Conservation (phyloP, 2,329 filamentous ascomycete species). For the Colletotrichum gigasporum region DNA sequence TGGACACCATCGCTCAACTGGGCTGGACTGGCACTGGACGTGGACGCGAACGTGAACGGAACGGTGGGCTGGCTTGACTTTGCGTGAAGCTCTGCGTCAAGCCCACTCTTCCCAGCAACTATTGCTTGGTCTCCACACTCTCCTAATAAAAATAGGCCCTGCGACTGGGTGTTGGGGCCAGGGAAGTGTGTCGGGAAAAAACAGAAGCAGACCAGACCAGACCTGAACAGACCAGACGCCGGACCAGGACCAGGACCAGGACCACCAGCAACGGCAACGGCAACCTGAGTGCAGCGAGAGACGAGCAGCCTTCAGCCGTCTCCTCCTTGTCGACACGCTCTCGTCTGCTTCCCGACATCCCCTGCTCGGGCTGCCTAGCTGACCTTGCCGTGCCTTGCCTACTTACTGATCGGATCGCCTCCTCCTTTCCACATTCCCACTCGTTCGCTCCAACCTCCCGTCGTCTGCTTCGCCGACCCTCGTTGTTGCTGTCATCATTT, state of each 20-base stretch:
- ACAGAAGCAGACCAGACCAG: not conserved
- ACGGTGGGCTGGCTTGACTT: constrained; percentile 12
- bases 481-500: constrained; percentile 30
- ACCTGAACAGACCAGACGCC: not conserved
- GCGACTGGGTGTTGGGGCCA: constrained; percentile 13
- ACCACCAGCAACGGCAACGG: not conserved
- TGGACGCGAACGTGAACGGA: not conserved
- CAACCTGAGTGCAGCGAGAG: not conserved
- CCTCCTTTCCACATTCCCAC: constrained; percentile 33
- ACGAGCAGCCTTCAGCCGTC: not conserved
- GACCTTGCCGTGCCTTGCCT: constrained; percentile 1
- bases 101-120: constrained; percentile 17
- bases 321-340: not conserved
- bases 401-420: constrained; percentile 28
- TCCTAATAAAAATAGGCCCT: constrained; percentile 20
- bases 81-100: constrained; percentile 20
- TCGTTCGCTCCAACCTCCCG: constrained; percentile 28
- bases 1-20: no score
- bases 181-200: constrained; percentile 10
- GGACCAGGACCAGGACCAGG: no score
- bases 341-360: not conserved
- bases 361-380: constrained; percentile 13
- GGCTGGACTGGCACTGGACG: not conserved
- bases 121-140: constrained; percentile 26
- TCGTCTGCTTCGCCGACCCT: constrained; percentile 29